phyloP scores from a whole-genome alignment of 495 filamentous ascomycete species.

The Lepidopterella palustris region DNA sequence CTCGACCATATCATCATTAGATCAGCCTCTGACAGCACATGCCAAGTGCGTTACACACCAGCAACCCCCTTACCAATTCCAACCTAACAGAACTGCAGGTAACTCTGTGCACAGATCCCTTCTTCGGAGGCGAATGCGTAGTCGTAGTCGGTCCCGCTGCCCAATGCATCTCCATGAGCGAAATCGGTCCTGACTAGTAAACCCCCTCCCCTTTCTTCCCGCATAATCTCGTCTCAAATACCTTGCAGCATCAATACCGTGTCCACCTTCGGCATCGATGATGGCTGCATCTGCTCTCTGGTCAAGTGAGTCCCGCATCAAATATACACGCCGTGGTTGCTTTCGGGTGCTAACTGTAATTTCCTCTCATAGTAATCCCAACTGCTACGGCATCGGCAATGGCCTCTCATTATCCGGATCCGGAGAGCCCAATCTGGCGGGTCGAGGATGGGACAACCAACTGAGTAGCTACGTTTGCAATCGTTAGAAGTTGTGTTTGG shows the following conservation, averaged over 20 bases:
- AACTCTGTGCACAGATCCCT: not conserved
- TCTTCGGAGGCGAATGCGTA: not conserved
- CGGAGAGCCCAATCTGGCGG: not conserved
- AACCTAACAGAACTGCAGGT: not conserved
- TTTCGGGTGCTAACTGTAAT: not conserved
- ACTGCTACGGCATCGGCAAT: not conserved
- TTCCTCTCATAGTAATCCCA: not conserved
- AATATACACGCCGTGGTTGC: not conserved
- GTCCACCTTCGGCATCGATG: not conserved
- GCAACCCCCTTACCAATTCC: not conserved
- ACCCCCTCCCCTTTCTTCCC: not conserved
- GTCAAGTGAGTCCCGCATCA: not conserved
- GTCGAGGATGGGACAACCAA: not conserved
- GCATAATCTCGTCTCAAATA: not conserved
- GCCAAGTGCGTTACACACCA: not conserved
- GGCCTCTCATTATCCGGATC: not conserved
- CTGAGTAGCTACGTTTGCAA: not conserved
- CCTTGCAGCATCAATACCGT: not conserved
- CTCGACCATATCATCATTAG: not conserved
- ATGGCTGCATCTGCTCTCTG: not conserved
- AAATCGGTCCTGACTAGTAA: not conserved
- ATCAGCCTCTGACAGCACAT: not conserved
- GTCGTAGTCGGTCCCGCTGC: not conserved
- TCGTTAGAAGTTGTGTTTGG: too few relatives aligned
- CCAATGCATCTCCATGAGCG: not conserved